phyloP scores from a whole-genome alignment of 106 monocot genomes.

The Allium fistulosum region DNA sequence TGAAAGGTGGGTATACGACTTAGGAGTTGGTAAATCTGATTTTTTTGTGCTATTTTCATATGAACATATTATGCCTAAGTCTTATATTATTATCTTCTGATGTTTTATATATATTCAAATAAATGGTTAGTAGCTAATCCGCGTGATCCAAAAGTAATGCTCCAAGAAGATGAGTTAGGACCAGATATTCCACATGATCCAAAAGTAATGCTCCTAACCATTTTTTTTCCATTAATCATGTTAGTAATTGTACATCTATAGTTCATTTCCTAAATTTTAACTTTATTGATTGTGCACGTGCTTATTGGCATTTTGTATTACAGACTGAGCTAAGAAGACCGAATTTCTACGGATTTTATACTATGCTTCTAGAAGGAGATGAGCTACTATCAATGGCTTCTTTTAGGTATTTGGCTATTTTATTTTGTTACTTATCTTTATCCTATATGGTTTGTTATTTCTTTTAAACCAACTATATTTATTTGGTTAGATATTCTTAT shows the following conservation, averaged over 20 bases:
- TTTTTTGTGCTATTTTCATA: too few relatives aligned
- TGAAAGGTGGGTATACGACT: constrained; percentile 59
- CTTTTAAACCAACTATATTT: neutral
- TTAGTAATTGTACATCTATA: neutral
- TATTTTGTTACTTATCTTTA: neutral
- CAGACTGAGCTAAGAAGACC: constrained; percentile 61
- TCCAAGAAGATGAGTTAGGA: too few relatives aligned
- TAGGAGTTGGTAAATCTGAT: too few relatives aligned
- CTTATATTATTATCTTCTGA: too few relatives aligned
- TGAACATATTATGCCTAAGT: too few relatives aligned
- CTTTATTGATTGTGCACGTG: neutral
- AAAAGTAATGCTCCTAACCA: too few relatives aligned
- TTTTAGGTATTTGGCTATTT: constrained; percentile 41
- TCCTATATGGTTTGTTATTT: neutral
- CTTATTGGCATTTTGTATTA: neutral
- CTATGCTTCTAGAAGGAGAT: constrained; percentile 56
- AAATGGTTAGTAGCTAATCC: too few relatives aligned
- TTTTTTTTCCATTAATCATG: neutral
- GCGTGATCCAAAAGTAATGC: too few relatives aligned
- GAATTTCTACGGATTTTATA: constrained; percentile 81
- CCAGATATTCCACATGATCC: too few relatives aligned
- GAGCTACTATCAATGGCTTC: constrained; percentile 59
- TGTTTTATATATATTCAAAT: too few relatives aligned
- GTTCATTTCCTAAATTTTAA: neutral
- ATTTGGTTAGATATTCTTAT: neutral